Evolutionary conservation across 768 basidiomycete species (phyloP).

Genomic region (Terana coerulea): DNA sequence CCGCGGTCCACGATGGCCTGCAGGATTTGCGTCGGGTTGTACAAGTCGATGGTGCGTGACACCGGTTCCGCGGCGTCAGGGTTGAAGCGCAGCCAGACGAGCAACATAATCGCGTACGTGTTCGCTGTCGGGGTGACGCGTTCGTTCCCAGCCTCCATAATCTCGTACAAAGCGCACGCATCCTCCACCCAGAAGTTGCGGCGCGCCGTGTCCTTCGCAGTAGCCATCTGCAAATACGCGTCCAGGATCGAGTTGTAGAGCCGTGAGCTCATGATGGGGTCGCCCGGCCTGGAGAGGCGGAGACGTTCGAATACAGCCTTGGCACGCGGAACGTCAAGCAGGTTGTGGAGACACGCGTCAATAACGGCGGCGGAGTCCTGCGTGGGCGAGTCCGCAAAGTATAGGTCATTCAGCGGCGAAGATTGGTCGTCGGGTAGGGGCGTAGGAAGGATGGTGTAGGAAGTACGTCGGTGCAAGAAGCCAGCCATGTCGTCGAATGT

Average conservation of each 20-base stretch:
- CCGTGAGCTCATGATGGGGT: conserved; percentile 43
- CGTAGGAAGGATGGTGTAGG: conserved; percentile 60
- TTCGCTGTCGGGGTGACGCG: conserved; percentile 45
- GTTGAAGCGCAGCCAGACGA: conserved; percentile 47
- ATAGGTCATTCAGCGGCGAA: conserved; percentile 41
- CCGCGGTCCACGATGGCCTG: conserved; percentile 40
- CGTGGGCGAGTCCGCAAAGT: conserved; percentile 62
- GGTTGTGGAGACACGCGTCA: conserved; percentile 75
- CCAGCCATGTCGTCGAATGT: conserved; percentile 38
- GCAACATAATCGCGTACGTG: conserved; percentile 70
- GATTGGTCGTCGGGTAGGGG: conserved; percentile 52
- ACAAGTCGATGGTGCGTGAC: conserved; percentile 11
- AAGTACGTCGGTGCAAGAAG: conserved; percentile 45
- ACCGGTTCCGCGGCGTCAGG: conserved; percentile 23
- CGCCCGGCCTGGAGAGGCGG: conserved; percentile 36
- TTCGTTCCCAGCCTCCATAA: conserved; percentile 48
- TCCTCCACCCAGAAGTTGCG: conserved; percentile 57
- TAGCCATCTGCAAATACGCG: conserved; percentile 60
- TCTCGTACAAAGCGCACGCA: conserved; percentile 55
- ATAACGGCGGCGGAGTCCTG: conserved; percentile 75
- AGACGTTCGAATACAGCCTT: conserved; percentile 67
- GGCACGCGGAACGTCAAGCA: conserved; percentile 76
- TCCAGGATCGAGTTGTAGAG: conserved; percentile 65
- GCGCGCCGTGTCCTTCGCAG: conserved; percentile 39
- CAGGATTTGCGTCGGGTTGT: conserved; percentile 23